phyloP scores from a whole-genome alignment of 2,329 filamentous ascomycete genomes.

The Cytospora mali region DNA sequence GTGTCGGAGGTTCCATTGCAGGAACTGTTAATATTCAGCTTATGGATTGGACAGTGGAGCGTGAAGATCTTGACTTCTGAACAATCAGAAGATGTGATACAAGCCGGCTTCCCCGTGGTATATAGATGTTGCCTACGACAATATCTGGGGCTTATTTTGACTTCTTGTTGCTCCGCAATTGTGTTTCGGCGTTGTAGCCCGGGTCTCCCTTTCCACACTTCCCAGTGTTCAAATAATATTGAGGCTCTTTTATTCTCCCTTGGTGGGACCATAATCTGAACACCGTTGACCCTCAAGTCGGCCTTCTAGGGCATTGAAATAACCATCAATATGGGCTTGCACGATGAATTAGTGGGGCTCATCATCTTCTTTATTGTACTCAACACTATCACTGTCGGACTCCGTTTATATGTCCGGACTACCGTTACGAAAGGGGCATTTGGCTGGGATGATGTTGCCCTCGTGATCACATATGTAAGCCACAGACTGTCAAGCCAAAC shows the following conservation, averaged over 20 bases:
- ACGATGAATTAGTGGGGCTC: slow-evolving; percentile 16
- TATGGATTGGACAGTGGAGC: background rate
- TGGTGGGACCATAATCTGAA: background rate
- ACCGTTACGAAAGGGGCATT: slow-evolving; percentile 21
- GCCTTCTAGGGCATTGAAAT: background rate
- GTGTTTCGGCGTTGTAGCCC: background rate
- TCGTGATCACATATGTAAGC: slow-evolving; percentile 25
- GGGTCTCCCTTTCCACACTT: background rate
- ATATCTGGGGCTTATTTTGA: background rate
- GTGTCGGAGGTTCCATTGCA: background rate
- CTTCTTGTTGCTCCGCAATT: background rate
- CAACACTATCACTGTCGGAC: slow-evolving; percentile 25
- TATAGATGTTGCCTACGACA: background rate
- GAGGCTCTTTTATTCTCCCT: background rate
- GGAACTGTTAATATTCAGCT: background rate
- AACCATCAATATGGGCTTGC: background rate
- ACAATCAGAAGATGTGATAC: background rate
- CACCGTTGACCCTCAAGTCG: background rate
- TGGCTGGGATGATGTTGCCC: slow-evolving; percentile 25
- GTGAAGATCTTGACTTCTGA: background rate
- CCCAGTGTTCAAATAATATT: no score
- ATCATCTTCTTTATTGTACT: slow-evolving; percentile 23
- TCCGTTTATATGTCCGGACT: slow-evolving; percentile 22
- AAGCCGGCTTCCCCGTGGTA: background rate
- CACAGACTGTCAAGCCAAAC: background rate